A percentile compares a stretch with the other conserved stretches of the same genome.
These are phyloP conservation scores for Colletotrichum shisoi DNA, from an alignment of 2,329 filamentous ascomycete genomes.

Conservation along the genomic window DNA sequence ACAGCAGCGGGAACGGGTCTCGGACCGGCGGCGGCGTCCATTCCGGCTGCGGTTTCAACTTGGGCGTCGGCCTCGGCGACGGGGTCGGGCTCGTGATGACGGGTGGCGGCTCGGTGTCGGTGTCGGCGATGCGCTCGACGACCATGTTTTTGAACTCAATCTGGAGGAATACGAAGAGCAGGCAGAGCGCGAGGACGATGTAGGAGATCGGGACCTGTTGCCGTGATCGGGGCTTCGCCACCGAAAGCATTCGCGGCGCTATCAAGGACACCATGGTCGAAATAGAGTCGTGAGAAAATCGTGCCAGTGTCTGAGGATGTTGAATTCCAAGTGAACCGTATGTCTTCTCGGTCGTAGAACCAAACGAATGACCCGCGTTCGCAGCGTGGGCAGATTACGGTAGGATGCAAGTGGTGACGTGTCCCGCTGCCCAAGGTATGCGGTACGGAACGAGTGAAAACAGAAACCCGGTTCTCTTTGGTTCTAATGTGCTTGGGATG, in stretches of 20 bases:
- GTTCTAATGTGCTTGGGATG: not conserved
- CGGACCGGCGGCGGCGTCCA: conserved; percentile 50
- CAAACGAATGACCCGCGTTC: not conserved
- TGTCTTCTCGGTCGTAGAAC: too few species aligned
- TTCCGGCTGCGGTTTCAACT: conserved; percentile 28
- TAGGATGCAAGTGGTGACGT: conserved; percentile 6
- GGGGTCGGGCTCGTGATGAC: not conserved
- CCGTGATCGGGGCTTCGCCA: conserved; percentile 6
- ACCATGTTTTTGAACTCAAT: conserved; percentile 7
- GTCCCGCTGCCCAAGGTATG: not conserved
- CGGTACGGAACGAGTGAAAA: not conserved
- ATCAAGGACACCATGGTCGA: conserved; percentile 28
- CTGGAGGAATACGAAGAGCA: conserved; percentile 19
- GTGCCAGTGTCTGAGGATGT: too few species aligned
- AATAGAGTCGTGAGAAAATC: not conserved
- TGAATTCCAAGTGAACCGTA: too few species aligned
- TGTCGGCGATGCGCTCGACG: not conserved
- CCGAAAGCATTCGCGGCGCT: conserved; percentile 23
- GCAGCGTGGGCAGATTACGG: not conserved
- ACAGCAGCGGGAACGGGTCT: conserved; percentile 55
- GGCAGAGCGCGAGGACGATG: conserved; percentile 2
- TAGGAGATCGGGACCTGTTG: conserved; percentile 3
- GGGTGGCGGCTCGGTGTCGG: not conserved
- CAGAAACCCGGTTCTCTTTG: not conserved
- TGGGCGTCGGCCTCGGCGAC: conserved; percentile 8